Evolutionary conservation across 2,329 filamentous ascomycete genomes (phyloP), one percentile per base, ranked within the genome.

Genomic region (Penicillium sp.): DNA sequence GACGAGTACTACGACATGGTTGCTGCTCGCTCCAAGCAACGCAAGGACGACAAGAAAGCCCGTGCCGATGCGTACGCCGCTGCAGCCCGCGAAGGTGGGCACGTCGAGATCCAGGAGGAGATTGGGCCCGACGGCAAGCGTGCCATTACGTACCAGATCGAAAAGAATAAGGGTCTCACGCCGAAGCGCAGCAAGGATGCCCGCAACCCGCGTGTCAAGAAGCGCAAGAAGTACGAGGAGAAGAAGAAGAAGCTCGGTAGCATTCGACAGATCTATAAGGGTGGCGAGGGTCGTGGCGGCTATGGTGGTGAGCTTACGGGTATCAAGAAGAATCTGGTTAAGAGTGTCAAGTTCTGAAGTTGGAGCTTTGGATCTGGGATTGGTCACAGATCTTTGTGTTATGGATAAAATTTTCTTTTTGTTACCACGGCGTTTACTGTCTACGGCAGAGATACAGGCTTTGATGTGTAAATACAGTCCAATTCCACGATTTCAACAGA

Each of bases 161-260:
- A 93, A 80, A 97, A 98, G 86, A 99, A 99, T 79, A 97, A 97
- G 84, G 95, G 95, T 35, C 80, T 99, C 63, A 88, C 91, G 59
- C 92, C 93, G 49, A 89, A 90, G 77, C 84, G 94, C 64, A 96
- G 90, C 84, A 98, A 99, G 87, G 93, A 96, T 69, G 89, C 92
- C 59, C 84, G 94, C 63, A 99, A 99, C 79, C 93, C 95, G 37
- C 84, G 95, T 75, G 94, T 98, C 65, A 99, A 98, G 89, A 98
- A 97, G 89, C 87, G 92, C 78, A 92, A 92, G 87, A 92, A 92
- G 86, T 99, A 87, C 76, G 92, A 96, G 73, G 89, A 92, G 77
- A 97, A 96, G 85, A 90, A 94, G 85, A 98, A 97, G 90, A 97
- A 98, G 84, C 79, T 98, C 72, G 87, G 86, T 70, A 94, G 89